A percentile compares a stretch with the other conserved stretches of the same genome.
These are phyloP conservation scores for Talaromyces ruber DNA, from an alignment of 495 filamentous ascomycete genomes.

Conservation along the genomic window DNA sequence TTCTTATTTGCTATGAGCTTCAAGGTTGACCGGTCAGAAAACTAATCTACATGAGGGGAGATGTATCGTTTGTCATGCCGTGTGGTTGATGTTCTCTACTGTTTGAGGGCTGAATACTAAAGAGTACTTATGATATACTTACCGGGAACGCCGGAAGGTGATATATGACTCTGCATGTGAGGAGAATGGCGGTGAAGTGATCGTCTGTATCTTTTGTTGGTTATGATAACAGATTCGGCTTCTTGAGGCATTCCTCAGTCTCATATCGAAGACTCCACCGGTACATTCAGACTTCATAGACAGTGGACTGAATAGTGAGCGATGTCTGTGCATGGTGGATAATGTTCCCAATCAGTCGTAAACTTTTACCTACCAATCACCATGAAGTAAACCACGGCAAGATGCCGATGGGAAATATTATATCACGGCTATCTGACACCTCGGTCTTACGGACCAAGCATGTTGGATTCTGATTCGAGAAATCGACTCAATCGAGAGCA, in stretches of 20 bases:
- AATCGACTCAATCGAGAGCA: background rate
- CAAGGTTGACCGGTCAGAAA: background rate
- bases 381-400: background rate
- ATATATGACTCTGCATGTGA: background rate
- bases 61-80: background rate
- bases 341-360: background rate
- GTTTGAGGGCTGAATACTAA: background rate
- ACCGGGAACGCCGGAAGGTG: background rate
- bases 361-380: background rate
- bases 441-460: background rate
- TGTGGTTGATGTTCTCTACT: background rate
- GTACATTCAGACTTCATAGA: background rate
- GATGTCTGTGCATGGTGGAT: background rate
- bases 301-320: background rate
- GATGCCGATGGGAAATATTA: background rate
- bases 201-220: background rate
- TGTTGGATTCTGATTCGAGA: background rate
- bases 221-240: background rate
- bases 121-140: background rate
- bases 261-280: background rate
- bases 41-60: background rate
- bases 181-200: slow-evolving; percentile 1
- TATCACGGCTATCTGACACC: background rate
- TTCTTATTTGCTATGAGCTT: background rate
- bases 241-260: background rate